Evolutionary conservation across 225 moss, liverwort and hornwort genomes (phyloP).

Genomic region (Straminergon stramineum): DNA sequence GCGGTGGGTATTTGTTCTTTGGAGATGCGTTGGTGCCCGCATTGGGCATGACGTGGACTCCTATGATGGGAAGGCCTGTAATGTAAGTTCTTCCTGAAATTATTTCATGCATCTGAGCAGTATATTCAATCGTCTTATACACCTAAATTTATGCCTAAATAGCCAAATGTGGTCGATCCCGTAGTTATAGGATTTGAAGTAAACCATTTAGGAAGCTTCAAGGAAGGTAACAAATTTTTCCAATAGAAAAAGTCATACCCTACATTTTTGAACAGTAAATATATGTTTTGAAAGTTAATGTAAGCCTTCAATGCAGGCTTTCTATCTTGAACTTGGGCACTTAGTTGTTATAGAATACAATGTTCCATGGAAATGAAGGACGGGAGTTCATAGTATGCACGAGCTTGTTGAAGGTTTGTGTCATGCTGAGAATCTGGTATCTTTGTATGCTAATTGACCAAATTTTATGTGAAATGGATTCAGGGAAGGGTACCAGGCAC

Average conservation of each 20-base stretch:
- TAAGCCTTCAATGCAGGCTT: not conserved
- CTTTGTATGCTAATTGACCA: not conserved
- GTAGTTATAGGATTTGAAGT: not conserved
- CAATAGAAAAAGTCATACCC: not conserved
- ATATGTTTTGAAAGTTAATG: not conserved
- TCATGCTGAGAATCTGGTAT: not conserved
- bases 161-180: not conserved
- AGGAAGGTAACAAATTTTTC: not conserved
- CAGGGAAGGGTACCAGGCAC: conserved; percentile 76
- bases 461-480: not conserved
- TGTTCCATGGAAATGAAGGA: not conserved
- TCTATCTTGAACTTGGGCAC: not conserved
- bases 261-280: not conserved
- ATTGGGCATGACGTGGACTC: conserved; percentile 84
- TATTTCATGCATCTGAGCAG: not conserved
- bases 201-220: not conserved
- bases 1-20: conserved; percentile 79
- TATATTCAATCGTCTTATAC: not conserved
- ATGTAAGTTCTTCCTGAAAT: not conserved
- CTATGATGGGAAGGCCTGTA: conserved; percentile 29
- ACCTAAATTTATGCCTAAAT: too few relatives aligned
- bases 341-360: too few relatives aligned
- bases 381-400: not conserved
- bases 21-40: conserved; percentile 78
- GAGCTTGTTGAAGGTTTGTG: not conserved